Evolutionary conservation across 2,329 filamentous ascomycete species (phyloP).

Genomic region (Pseudogymnoascus sp.): DNA sequence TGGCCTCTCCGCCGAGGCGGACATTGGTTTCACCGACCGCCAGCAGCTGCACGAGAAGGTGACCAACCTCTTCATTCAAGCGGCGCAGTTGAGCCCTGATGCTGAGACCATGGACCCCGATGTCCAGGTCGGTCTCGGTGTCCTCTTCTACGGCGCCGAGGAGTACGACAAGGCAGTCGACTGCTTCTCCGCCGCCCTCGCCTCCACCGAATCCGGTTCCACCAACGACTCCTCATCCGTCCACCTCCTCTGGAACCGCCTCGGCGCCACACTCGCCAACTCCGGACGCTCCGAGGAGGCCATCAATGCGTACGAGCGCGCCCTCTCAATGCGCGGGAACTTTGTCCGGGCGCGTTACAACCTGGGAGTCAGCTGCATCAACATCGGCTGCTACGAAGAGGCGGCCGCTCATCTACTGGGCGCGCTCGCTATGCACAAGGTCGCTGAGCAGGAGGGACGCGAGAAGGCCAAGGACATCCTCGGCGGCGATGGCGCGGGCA

Average conservation of each 20-base stretch:
- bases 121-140: constrained; percentile 92
- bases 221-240: constrained; percentile 80
- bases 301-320: constrained; percentile 92
- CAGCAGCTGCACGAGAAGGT: constrained; percentile 78
- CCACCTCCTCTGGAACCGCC: constrained; percentile 93
- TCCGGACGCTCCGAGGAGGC: constrained; percentile 89
- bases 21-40: constrained; percentile 86
- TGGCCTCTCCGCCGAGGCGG: constrained; percentile 63
- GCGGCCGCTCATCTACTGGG: constrained; percentile 88
- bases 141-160: constrained; percentile 95
- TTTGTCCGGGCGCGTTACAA: constrained; percentile 97
- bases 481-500: constrained; percentile 36
- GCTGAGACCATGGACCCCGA: constrained; percentile 97
- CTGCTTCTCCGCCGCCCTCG: constrained; percentile 89
- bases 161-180: constrained; percentile 98
- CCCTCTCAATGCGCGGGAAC: constrained; percentile 82
- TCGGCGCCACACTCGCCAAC: constrained; percentile 93
- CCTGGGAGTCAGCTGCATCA: constrained; percentile 91
- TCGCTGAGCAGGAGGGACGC: constrained; percentile 77
- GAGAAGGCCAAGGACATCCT: constrained; percentile 79
- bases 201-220: constrained; percentile 72
- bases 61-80: constrained; percentile 82
- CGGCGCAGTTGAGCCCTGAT: constrained; percentile 82
- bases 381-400: constrained; percentile 90
- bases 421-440: constrained; percentile 90